Evolutionary conservation across 208 protist genomes (phyloP), one percentile per base, ranked within the genome.

Genomic region (Trypanosoma cruzi): DNA sequence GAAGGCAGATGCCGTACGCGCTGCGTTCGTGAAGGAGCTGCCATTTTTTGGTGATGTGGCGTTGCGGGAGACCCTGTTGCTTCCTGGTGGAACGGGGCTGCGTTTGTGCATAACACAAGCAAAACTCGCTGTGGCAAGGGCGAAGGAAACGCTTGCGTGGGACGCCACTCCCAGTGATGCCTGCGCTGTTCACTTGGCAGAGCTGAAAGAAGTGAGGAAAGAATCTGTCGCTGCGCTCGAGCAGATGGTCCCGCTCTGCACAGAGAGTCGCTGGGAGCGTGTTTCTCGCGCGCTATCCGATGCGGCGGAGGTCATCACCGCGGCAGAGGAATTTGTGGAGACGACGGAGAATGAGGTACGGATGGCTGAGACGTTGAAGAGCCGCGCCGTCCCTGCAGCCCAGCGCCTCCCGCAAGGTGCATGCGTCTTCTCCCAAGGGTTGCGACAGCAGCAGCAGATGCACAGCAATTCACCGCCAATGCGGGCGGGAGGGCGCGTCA

Each of bases 41-140:
- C 28, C 26, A 13, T 29, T 44, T 26, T 55, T 53, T 20, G 11
- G 40, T 24, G 42, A 70, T n/a, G 53, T 37, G 31, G 55, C 36
- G 37, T 42, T 70, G 40, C 54, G 65, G 34, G 55, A 70, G n/a
- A 26, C 65, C 4, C 65, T 70, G 0, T 28, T 71, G 11, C 66
- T 71, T 18, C 66, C 66, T 24, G 44, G 46, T 31, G 44, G 22
- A 6, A 10, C 64, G 4, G 55, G 20, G 31, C 13, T 71, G 20
- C 57, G 48, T 3, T 4, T 26, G 31, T 64, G 66, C 29, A n/a
- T 71, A 13, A 20, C 55, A 24, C 54, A 57, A 10, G 66, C 46
- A 1, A 46, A 34, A 34, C 14, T 44, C 0, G 57, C 37, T 42
- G 31, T 55, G 24, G 37, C 34, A 20, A 55, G 49, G 29, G 54